Evolutionary conservation across 441 rosid genomes (phyloP), one percentile per base, ranked within the genome.

Genomic region (Jatropha podagrica): DNA sequence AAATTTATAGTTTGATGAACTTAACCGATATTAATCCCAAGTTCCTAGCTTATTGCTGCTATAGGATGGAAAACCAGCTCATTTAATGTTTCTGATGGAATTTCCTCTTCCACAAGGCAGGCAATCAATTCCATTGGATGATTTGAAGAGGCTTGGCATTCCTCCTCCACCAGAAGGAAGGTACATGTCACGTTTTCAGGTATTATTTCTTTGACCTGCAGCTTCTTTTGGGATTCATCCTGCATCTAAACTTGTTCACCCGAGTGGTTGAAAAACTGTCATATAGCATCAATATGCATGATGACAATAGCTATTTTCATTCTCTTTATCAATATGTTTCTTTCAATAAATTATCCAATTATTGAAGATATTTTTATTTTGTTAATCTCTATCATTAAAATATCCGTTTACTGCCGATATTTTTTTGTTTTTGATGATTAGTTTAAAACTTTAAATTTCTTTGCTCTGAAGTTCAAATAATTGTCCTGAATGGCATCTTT

Each of bases 151-250:
- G 83, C 94, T 95, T 58, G 94, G 96, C 66, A 91, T 95, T 78
- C 88, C 90, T 71, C 93, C 93, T 70, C 98, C 97, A 10, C 97
- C 98, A 15, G 97, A 89, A 78, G 98, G 98, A 81, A 88, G 86
- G 76, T 93, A 89, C 76, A 85, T 87, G 95, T 86, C 91, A 11
- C 93, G 90, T 32, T 90, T 79, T 71, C 82, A 90, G 96, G 97
- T 89, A 78, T 66, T 23, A 7, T 61, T 78, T 71, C 9, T 56
- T 77, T 55, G 7, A 46, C 12, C 6, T 32, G 40, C 5, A 37
- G 15, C 42, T 64, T 23, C 64, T 71, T 65, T 41, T 11, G 7
- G 65, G 37, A 32, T 32, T 63, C 26, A 40, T 55, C 26, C 32
- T 61, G 44, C n/a, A 37, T 51, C 2, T 38, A 49, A 74, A 63